Percentiles rank a stretch among this genome's conserved stretches.
These are phyloP conservation scores for Rhynchosporium agropyri DNA, from an alignment of 2,329 filamentous ascomycete species.

Conservation along the genomic window DNA sequence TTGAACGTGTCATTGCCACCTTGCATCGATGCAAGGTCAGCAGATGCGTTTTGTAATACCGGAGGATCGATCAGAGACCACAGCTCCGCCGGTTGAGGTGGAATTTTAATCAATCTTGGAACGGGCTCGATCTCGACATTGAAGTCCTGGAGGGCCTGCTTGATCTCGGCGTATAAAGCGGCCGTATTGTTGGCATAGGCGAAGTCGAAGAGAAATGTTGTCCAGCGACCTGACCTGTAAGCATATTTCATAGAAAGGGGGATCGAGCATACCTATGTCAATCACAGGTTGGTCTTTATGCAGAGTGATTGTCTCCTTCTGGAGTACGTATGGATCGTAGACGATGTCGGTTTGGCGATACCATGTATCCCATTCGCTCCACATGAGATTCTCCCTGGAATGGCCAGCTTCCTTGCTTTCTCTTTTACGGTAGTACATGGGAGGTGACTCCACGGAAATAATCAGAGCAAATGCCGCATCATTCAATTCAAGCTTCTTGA, in stretches of 20 bases:
- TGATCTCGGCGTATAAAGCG: slow-evolving; percentile 29
- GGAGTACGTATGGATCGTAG: slow-evolving; percentile 45
- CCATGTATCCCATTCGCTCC: slow-evolving; percentile 61
- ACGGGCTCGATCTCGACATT: slow-evolving; percentile 61
- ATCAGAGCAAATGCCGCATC: slow-evolving; percentile 47
- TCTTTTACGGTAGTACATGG: slow-evolving; percentile 42
- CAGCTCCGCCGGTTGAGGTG: slow-evolving; percentile 43
- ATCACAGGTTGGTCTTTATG: slow-evolving; percentile 54
- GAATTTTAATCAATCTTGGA: slow-evolving; percentile 48
- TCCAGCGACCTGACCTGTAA: slow-evolving; percentile 58
- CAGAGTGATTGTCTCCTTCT: slow-evolving; percentile 47
- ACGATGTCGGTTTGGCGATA: slow-evolving; percentile 66
- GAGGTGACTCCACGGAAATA: slow-evolving; percentile 53
- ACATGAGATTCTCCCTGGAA: slow-evolving; percentile 39
- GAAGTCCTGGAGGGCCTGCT: slow-evolving; percentile 62
- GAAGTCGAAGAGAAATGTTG: slow-evolving; percentile 58
- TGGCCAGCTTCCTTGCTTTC: slow-evolving; percentile 41
- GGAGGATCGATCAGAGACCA: slow-evolving; percentile 48
- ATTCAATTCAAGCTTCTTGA: slow-evolving; percentile 46
- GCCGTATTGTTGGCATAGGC: slow-evolving; percentile 38
- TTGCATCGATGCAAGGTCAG: slow-evolving; percentile 31
- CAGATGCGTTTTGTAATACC: slow-evolving; percentile 23
- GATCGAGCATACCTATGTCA: slow-evolving; percentile 51
- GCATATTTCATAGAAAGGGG: neutral
- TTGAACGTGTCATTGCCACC: slow-evolving; percentile 40